A percentile compares a stretch with the other conserved stretches of the same genome.
Conservation (phyloP, 2,329 filamentous ascomycete species). For the Pyrenophora tritici-repentis region DNA sequence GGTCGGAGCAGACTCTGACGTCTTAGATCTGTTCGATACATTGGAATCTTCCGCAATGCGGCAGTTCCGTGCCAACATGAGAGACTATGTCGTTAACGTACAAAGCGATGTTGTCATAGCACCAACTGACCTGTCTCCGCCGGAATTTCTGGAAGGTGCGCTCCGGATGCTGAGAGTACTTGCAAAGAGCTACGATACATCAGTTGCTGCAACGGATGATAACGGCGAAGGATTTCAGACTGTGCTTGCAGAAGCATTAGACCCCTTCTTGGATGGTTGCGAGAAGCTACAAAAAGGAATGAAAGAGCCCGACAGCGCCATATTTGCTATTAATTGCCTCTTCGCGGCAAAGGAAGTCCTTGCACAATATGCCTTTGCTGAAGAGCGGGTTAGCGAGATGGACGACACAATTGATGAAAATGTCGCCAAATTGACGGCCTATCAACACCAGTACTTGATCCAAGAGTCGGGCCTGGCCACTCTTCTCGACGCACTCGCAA, state of each 20-base stretch:
- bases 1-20: conserved; percentile 68
- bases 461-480: conserved; percentile 72
- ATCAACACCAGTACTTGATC: conserved; percentile 75
- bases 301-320: conserved; percentile 62
- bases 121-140: conserved; percentile 74
- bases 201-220: conserved; percentile 62
- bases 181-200: conserved; percentile 86
- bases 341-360: conserved; percentile 63
- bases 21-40: conserved; percentile 70
- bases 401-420: conserved; percentile 61
- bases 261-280: conserved; percentile 82
- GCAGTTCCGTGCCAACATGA: conserved; percentile 80
- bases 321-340: conserved; percentile 77
- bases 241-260: conserved; percentile 77
- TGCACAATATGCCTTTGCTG: conserved; percentile 67
- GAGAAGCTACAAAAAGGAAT: conserved; percentile 69
- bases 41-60: conserved; percentile 78
- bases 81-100: conserved; percentile 76
- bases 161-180: conserved; percentile 77
- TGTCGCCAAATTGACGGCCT: conserved; percentile 63
- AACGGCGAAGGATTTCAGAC: conserved; percentile 73
- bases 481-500: conserved; percentile 64
- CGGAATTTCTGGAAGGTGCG: conserved; percentile 79
- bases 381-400: conserved; percentile 60
- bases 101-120: conserved; percentile 73